These are phyloP conservation scores for Chytriomyces sp. DNA, from an alignment of 192 early-diverging fungal species.

Conservation along the genomic window DNA sequence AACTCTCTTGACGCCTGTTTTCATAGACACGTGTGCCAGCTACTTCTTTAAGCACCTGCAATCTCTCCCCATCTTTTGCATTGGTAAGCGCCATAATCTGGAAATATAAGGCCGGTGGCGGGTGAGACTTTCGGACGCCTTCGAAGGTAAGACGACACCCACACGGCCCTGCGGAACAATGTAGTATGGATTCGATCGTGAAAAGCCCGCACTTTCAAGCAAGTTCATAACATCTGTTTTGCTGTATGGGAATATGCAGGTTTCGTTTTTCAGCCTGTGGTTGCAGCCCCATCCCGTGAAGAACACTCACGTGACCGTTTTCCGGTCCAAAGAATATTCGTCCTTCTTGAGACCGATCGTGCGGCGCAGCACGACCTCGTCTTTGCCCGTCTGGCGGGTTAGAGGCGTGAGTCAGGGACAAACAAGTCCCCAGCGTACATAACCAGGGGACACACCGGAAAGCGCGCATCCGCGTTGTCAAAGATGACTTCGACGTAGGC, in stretches of 20 bases:
- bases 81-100: constrained; percentile 92
- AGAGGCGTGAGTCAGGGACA: constrained; percentile 22
- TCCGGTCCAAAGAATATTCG: constrained; percentile 96
- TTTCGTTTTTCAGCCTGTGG: too few species aligned
- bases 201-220: constrained; percentile 95
- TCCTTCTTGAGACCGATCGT: constrained; percentile 97
- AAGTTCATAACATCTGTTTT: constrained; percentile 92
- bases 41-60: constrained; percentile 94
- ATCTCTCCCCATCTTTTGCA: constrained; percentile 87
- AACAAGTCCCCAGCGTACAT: not conserved
- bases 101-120: constrained; percentile 1
- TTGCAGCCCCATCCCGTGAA: too few species aligned
- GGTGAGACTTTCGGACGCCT: not conserved
- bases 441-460: constrained; percentile 65
- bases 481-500: constrained; percentile 96
- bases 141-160: constrained; percentile 28
- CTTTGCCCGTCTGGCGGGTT: constrained; percentile 75
- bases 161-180: constrained; percentile 97
- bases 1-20: constrained; percentile 81
- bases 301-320: constrained; percentile 75
- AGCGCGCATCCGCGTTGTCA: constrained; percentile 94
- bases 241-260: constrained; percentile 45
- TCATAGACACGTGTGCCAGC: constrained; percentile 97
- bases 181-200: constrained; percentile 96
- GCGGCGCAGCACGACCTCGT: constrained; percentile 84